Percentiles rank a stretch among this genome's conserved stretches.
Evolutionary conservation across 768 basidiomycete genomes (phyloP).

Genomic region (Coprinopsis strossmayeri): DNA sequence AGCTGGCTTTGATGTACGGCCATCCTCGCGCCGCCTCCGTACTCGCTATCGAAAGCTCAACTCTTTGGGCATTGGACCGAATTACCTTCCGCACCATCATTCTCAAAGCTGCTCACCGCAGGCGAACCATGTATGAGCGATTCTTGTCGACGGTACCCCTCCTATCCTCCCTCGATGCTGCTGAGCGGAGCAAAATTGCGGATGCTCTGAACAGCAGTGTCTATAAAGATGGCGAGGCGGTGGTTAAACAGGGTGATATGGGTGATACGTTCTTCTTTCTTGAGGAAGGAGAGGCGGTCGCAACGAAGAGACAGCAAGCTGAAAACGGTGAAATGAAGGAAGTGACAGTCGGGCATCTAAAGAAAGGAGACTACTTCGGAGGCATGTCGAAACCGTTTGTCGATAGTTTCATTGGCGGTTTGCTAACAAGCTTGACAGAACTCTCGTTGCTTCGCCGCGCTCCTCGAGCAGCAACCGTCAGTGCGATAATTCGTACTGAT

Average conservation of each 20-base stretch:
- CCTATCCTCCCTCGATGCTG: slow-evolving; percentile 76
- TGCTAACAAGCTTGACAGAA: slow-evolving; percentile 41
- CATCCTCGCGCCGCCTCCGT: slow-evolving; percentile 95
- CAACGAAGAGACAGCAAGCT: slow-evolving; percentile 64
- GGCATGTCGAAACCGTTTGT: slow-evolving; percentile 45
- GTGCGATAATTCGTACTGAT: slow-evolving; percentile 54
- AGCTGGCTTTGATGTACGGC: slow-evolving; percentile 97
- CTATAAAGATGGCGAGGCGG: slow-evolving; percentile 77
- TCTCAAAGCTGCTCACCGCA: slow-evolving; percentile 83
- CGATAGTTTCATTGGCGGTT: slow-evolving; percentile 3
- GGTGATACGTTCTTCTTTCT: slow-evolving; percentile 98
- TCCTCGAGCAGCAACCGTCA: slow-evolving; percentile 95
- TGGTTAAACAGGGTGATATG: slow-evolving; percentile 90
- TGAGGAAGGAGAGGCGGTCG: slow-evolving; percentile 87
- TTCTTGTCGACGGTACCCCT: slow-evolving; percentile 91
- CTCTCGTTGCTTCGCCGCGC: slow-evolving; percentile 83
- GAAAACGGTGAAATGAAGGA: slow-evolving; percentile 56
- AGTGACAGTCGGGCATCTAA: slow-evolving; percentile 66
- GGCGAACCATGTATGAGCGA: slow-evolving; percentile 93
- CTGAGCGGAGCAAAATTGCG: slow-evolving; percentile 94
- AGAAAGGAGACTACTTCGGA: slow-evolving; percentile 97
- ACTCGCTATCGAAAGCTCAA: slow-evolving; percentile 72
- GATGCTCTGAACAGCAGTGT: slow-evolving; percentile 86
- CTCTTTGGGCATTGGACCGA: slow-evolving; percentile 93
- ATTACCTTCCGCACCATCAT: slow-evolving; percentile 98